A percentile compares a stretch with the other conserved stretches of the same genome.
phyloP scores from a whole-genome alignment of 108 stramenopile genomes.

The Cylindrotheca closterium region DNA sequence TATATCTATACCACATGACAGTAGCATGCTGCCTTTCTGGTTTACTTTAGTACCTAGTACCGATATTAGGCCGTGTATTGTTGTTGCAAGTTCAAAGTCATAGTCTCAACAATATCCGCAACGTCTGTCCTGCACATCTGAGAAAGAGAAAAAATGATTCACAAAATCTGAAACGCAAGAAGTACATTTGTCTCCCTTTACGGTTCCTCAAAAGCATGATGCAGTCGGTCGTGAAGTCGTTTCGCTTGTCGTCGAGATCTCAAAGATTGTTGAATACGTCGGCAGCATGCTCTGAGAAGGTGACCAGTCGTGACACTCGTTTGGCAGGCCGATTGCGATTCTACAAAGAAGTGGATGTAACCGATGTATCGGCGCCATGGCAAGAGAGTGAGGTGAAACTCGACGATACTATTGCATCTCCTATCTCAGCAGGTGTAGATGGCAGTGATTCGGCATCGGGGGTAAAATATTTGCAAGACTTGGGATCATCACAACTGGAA shows the following conservation, averaged over 20 bases:
- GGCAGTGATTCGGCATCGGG: constrained; percentile 77
- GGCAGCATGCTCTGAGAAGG: background rate
- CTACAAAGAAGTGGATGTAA: constrained; percentile 73
- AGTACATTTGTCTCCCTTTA: no score
- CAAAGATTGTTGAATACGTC: background rate
- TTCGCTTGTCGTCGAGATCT: background rate
- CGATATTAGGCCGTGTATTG: no score
- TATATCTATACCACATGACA: no score
- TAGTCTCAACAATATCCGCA: no score
- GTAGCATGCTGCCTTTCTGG: no score
- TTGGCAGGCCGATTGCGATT: constrained; percentile 57
- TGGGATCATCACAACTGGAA: constrained; percentile 3
- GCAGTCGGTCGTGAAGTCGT: background rate
- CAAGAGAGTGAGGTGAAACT: background rate
- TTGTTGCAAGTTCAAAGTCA: no score
- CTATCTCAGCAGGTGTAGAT: constrained; percentile 88
- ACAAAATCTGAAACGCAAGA: no score
- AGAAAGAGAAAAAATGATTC: no score
- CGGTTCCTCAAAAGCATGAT: no score
- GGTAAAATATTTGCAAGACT: constrained; percentile 25
- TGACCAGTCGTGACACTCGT: constrained; percentile 27
- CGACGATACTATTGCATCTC: constrained; percentile 41
- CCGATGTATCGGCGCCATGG: constrained; percentile 47
- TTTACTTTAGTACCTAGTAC: no score
- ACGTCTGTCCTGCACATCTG: no score